Conservation (phyloP, 768 basidiomycete species). For the Guyanaporus albipodus region DNA sequence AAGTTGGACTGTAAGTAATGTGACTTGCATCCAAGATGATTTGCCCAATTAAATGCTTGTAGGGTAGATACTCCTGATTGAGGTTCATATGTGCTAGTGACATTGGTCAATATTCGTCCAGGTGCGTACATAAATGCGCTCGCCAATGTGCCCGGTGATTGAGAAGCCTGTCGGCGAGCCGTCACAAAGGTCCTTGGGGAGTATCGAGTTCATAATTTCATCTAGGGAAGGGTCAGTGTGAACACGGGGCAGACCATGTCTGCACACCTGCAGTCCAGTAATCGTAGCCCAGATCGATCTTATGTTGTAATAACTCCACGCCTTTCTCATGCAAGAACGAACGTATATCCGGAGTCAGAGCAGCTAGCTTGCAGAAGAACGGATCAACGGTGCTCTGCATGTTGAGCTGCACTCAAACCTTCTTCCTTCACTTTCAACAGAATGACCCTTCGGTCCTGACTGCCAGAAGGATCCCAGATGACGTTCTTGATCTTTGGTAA, state of each 20-base stretch:
- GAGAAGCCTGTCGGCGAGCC: constrained; percentile 87
- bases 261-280: constrained; percentile 81
- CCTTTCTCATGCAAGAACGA: constrained; percentile 55
- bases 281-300: constrained; percentile 69
- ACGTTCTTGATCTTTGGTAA: constrained; percentile 66
- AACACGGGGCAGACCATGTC: neutral
- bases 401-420: constrained; percentile 41
- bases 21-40: constrained; percentile 80
- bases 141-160: constrained; percentile 87
- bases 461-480: constrained; percentile 44
- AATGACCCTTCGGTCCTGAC: constrained; percentile 56
- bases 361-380: constrained; percentile 52
- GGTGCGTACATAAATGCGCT: constrained; percentile 15
- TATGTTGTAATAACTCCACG: constrained; percentile 53
- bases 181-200: constrained; percentile 74
- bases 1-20: neutral
- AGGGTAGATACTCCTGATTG: constrained; percentile 85
- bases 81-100: constrained; percentile 85
- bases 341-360: constrained; percentile 53
- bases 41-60: constrained; percentile 87
- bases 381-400: constrained; percentile 1
- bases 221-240: constrained; percentile 41
- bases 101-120: constrained; percentile 1
- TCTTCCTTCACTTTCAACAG: constrained; percentile 57
- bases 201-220: constrained; percentile 75